Evolutionary conservation across 2,329 filamentous ascomycete species (phyloP), one percentile per base, ranked within the genome.

Genomic region (Camillea tinctor): DNA sequence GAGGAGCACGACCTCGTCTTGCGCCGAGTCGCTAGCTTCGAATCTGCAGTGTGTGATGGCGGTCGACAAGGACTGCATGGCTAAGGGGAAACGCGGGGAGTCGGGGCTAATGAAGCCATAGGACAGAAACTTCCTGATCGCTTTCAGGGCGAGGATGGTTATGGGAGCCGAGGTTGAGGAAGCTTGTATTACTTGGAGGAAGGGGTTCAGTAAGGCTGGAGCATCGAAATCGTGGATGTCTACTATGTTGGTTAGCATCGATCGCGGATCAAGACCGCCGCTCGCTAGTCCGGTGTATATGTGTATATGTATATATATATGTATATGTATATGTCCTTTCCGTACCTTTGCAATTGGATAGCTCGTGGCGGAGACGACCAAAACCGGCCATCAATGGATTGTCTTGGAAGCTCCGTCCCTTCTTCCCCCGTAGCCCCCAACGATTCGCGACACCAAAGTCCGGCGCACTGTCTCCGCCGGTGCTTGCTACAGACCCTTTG

Each of bases 1-100:
- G 58, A 98, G 80, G 57, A 98, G 83, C 15, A 99, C 96, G 56
- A 98, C 93, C 76, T 99, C 95, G 71, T 97, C 95, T 62, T 96
- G 93, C 0, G 93, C 88, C 19, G 92, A 92, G 73, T 99, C 95
- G 73, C 92, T 97, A 23, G 95, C 94, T 76, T 98, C 95, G 71
- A 99, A 99, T 61, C 96, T 89, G 73, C 95, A 99, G 74, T 99
- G 94, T 53, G 95, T 99, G 64, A 99, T 95, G 6, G 95, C 95
- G 17, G 93, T 92, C 17, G 94, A 96, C 24, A 99, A 82, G 4
- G 93, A 88, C 75, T 98, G 95, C 92, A 99, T 97, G 17, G 92
- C 95, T 66, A 95, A 83, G 9, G 91, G 85, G 62, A 98, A 91
- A 57, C 93, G 86, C n/a, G 93, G 94, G 22, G 93, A 97, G 52